Evolutionary conservation across 768 basidiomycete species (phyloP).

Genomic region (Scleroderma bovista): DNA sequence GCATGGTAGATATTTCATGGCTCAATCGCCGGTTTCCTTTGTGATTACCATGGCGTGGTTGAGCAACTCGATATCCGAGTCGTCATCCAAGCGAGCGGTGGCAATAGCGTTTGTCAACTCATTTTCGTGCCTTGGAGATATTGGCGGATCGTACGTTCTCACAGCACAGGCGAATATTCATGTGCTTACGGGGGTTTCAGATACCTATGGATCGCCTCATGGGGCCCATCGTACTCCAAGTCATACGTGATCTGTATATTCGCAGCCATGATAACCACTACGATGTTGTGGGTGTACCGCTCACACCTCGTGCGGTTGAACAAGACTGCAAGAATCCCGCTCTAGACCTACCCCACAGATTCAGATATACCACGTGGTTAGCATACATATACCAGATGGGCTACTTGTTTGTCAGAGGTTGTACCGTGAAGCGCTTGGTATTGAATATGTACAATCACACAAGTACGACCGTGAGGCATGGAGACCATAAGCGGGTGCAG

Average conservation of each 20-base stretch:
- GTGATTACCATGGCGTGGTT: constrained; percentile 57
- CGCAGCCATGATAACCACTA: constrained; percentile 44
- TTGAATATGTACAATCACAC: too few relatives aligned
- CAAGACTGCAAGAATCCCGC: constrained; percentile 11
- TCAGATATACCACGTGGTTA: neutral
- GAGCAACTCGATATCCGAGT: constrained; percentile 33
- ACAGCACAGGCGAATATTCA: constrained; percentile 1
- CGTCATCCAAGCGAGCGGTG: constrained; percentile 69
- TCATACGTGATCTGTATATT: constrained; percentile 73
- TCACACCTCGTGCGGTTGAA: constrained; percentile 40
- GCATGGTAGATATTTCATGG: constrained; percentile 62
- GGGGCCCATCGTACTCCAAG: constrained; percentile 67
- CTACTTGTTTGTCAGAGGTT: too few relatives aligned
- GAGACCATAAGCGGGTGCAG: too few relatives aligned
- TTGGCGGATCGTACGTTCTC: constrained; percentile 67
- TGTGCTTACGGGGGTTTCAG: constrained; percentile 23
- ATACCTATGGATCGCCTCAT: constrained; percentile 60
- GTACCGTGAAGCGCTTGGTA: too few relatives aligned
- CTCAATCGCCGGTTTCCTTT: constrained; percentile 66
- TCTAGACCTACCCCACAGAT: neutral
- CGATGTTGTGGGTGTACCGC: constrained; percentile 45
- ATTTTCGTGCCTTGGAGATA: constrained; percentile 79
- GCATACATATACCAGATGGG: too few relatives aligned
- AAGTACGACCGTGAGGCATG: too few relatives aligned
- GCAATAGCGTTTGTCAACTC: constrained; percentile 77